Evolutionary conservation across 2,329 filamentous ascomycete species (phyloP).

Genomic region (Tolypocladium cylindrosporum): DNA sequence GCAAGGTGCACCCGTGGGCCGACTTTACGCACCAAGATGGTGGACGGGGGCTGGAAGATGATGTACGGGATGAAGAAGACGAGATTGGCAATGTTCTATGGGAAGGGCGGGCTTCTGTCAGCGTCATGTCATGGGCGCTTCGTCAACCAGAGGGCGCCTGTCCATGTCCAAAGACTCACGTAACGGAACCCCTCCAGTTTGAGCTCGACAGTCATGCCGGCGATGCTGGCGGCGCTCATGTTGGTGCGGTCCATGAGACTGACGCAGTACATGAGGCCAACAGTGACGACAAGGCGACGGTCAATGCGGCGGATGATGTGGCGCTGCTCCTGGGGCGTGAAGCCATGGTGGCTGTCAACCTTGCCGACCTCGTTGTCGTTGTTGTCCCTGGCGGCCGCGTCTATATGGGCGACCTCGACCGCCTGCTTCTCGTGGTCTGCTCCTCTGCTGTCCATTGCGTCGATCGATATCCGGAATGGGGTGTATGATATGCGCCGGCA

Average conservation of each 20-base stretch:
- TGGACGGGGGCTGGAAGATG: constrained; percentile 61
- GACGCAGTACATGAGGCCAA: constrained; percentile 62
- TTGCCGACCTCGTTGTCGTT: constrained; percentile 18
- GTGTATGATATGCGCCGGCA: neutral
- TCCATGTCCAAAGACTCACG: constrained; percentile 16
- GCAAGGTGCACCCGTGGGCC: constrained; percentile 50
- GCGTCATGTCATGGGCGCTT: neutral
- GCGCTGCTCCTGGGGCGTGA: constrained; percentile 52
- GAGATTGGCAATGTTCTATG: constrained; percentile 53
- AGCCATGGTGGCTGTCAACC: constrained; percentile 31
- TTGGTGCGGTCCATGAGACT: constrained; percentile 75
- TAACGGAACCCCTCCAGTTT: constrained; percentile 34
- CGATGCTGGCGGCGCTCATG: constrained; percentile 61
- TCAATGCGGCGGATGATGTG: constrained; percentile 63
- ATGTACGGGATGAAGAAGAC: constrained; percentile 69
- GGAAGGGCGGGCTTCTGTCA: neutral
- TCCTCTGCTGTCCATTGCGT: constrained; percentile 12
- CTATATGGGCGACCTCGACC: constrained; percentile 15
- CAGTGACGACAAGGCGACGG: constrained; percentile 48
- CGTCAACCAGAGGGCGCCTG: neutral
- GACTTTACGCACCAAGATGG: constrained; percentile 55
- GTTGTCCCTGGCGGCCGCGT: constrained; percentile 10
- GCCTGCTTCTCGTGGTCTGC: constrained; percentile 12
- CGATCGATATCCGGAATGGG: neutral
- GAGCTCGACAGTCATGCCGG: constrained; percentile 47